Base-by-base conservation (phyloP, 2,329 filamentous ascomycete genomes). In the Aureobasidium leucospermi region DNA sequence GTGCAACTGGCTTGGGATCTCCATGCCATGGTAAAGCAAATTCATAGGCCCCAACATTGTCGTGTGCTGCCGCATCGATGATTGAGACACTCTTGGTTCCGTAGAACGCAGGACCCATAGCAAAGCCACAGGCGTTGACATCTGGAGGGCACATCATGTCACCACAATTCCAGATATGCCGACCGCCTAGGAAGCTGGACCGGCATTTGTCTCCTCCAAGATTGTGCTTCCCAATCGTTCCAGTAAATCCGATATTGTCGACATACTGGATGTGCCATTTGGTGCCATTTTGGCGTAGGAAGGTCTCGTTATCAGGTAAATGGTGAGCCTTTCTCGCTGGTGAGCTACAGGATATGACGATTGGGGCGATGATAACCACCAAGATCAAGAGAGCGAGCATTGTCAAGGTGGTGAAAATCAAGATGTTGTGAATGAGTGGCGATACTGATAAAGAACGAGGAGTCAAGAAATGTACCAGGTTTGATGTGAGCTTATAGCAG, bases 161-260 rank as follows among this genome's bases (percentile, higher is more conserved):
- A 34, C 59, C 59, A 41, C 59, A 60, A 23, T 53, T 55, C 59
- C 59, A 60, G 10, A 60, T 60, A n/a, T 45, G 29, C 31, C 42
- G 23, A 2, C 49, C 42, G 36, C 51, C 59, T 2, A 60, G 42
- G 31, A 48, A 45, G 41, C 59, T 53, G 31, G 48, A 56, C 4
- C 59, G 59, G 29, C 59, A 60, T 45, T 58, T 60, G 43, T 60
- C 59, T 23, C 59, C 59, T 11, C 51, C 49, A 9, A 60, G 51
- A 23, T n/a, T 19, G 8, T 49, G 43, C 7, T 34, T 11, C 2
- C 43, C 48, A 1, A 60, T 42, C 5, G 41, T 9, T 11, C 38
- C 53, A 31, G 43, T 61, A 23, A 58, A 61, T 34, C 46, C 29
- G 23, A 51, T 39, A 16, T 61, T 28, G 15, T 45, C 59, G 28